Evolutionary conservation across 83 land plant genomes (phyloP).

Genomic region (Larix sibirica): DNA sequence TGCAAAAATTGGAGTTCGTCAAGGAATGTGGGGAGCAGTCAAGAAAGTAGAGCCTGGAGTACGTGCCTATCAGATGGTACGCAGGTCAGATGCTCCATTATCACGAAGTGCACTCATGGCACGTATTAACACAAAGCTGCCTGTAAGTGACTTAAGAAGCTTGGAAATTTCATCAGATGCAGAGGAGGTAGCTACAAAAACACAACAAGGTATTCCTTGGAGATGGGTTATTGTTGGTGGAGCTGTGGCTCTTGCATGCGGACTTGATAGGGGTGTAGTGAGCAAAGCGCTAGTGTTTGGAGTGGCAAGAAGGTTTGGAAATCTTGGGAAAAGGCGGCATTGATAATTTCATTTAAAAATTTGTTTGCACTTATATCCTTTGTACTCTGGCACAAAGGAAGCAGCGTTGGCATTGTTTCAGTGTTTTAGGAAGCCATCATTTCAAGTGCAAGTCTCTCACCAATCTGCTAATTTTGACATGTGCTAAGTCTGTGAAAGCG

Average conservation of each 20-base stretch:
- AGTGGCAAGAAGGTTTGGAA: constrained; percentile 69
- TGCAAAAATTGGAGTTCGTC: constrained; percentile 90
- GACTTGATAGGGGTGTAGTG: constrained; percentile 70
- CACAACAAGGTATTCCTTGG: constrained; percentile 48
- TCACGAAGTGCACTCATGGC: constrained; percentile 68
- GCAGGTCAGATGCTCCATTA: constrained; percentile 48
- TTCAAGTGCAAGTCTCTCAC: background rate
- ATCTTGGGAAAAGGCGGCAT: constrained; percentile 3
- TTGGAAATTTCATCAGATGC: background rate
- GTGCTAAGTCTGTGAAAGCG: background rate
- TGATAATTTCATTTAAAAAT: background rate
- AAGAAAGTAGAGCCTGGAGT: constrained; percentile 90
- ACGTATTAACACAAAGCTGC: constrained; percentile 58
- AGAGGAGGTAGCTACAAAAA: background rate
- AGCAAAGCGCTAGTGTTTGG: constrained; percentile 83
- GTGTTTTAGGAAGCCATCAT: background rate
- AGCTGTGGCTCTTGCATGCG: constrained; percentile 84
- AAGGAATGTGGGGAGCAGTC: constrained; percentile 97
- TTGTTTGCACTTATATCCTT: background rate
- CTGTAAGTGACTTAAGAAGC: constrained; percentile 14
- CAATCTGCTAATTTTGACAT: background rate
- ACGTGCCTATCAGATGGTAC: constrained; percentile 64
- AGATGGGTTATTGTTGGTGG: constrained; percentile 86
- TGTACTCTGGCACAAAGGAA: constrained; percentile 7
- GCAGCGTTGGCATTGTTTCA: constrained; percentile 2